These are phyloP conservation scores for Penicillium silybi DNA, from an alignment of 495 filamentous ascomycete genomes.

Conservation along the genomic window DNA sequence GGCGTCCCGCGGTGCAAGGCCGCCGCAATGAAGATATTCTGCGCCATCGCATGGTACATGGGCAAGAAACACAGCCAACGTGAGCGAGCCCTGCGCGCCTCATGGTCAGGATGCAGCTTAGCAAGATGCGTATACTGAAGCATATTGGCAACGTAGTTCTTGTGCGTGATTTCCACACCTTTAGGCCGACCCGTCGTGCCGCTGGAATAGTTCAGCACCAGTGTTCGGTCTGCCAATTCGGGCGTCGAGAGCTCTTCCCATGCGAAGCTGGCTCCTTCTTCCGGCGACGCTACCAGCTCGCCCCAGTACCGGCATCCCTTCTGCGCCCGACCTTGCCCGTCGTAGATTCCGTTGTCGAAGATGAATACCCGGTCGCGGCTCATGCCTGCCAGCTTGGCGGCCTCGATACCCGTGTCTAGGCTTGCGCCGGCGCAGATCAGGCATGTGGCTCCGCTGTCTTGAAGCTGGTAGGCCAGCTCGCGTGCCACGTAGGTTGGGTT, in stretches of 20 bases:
- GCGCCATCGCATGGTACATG: slow-evolving; percentile 66
- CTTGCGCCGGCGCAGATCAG: slow-evolving; percentile 53
- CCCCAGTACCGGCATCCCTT: slow-evolving; percentile 49
- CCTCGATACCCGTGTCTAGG: slow-evolving; percentile 42
- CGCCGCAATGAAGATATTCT: slow-evolving; percentile 46
- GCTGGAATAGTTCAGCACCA: slow-evolving; percentile 66
- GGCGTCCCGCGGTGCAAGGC: slow-evolving; percentile 38
- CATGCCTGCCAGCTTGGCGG: slow-evolving; percentile 39
- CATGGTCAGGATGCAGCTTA: slow-evolving; percentile 45
- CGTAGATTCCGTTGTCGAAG: slow-evolving; percentile 45
- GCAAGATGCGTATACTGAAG: slow-evolving; percentile 52
- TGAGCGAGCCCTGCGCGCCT: slow-evolving; percentile 23
- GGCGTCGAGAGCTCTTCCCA: slow-evolving; percentile 40
- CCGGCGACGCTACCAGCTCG: slow-evolving; percentile 36
- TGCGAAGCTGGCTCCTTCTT: slow-evolving; percentile 41
- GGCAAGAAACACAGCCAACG: slow-evolving; percentile 62
- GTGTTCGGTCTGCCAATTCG: slow-evolving; percentile 38
- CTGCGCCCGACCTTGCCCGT: slow-evolving; percentile 32
- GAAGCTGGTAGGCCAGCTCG: slow-evolving; percentile 72
- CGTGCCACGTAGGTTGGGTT: slow-evolving; percentile 70
- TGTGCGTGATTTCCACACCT: slow-evolving; percentile 75
- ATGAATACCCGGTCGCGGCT: slow-evolving; percentile 41
- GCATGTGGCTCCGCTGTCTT: slow-evolving; percentile 63
- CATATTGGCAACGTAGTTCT: slow-evolving; percentile 66
- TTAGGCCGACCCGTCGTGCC: slow-evolving; percentile 85